Percentiles rank a stretch among this genome's conserved stretches.
Evolutionary conservation across 2,329 filamentous ascomycete species (phyloP).

Genomic region (Epicoccum nigrum): DNA sequence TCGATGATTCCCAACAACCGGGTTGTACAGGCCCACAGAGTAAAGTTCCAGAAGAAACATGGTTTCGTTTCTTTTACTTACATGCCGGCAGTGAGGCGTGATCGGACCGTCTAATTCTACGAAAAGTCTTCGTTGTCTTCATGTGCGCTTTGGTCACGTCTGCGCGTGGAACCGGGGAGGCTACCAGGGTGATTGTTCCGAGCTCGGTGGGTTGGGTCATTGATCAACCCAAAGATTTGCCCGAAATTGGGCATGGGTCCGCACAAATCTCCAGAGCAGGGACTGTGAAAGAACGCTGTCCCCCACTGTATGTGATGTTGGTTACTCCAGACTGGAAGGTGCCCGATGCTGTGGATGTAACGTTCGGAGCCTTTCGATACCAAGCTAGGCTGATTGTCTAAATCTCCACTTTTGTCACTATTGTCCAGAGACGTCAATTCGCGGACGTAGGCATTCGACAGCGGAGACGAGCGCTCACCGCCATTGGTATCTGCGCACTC

Average conservation of each 20-base stretch:
- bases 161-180: background rate
- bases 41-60: background rate
- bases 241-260: too few species aligned
- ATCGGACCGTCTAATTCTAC: constrained; percentile 10
- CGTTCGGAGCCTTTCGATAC: background rate
- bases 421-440: background rate
- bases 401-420: background rate
- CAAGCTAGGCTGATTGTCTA: background rate
- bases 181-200: background rate
- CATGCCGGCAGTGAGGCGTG: constrained; percentile 7
- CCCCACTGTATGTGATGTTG: too few species aligned
- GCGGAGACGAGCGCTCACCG: background rate
- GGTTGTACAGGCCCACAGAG: background rate
- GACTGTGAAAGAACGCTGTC: too few species aligned
- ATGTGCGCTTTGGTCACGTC: background rate
- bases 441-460: background rate
- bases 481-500: background rate
- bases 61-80: background rate
- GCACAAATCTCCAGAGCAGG: too few species aligned
- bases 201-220: too few species aligned
- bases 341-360: background rate
- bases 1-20: background rate
- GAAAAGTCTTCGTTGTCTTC: background rate
- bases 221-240: too few species aligned
- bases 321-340: background rate